Evolutionary conservation across 2,329 filamentous ascomycete species (phyloP), one percentile per base, ranked within the genome.

Genomic region (Curvularia spicifera): DNA sequence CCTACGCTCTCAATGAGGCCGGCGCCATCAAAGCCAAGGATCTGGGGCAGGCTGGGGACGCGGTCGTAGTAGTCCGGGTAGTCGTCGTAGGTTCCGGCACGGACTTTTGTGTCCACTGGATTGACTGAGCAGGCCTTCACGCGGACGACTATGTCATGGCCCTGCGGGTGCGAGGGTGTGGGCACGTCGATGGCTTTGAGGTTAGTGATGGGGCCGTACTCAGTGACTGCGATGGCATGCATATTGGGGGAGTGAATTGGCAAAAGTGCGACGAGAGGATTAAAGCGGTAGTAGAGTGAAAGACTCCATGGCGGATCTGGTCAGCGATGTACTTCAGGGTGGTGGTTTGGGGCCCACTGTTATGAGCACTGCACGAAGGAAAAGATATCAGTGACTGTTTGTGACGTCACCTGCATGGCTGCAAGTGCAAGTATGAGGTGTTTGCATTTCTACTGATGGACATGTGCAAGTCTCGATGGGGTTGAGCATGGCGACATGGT

Each of bases 1-100:
- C 55, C 55, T 1, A 57, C 37, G 24, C 55, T 57, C 20, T 53
- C 50, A 5, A 57, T 43, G 6, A 31, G 9, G 22, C 55, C 55
- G 4, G 55, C 55, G 28, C 50, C 50, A n/a, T 57, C 55, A 15
- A 57, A 57, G 22, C 55, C 55, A 12, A 57, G 55, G 9, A 57
- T 57, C 40, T 57, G 54, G 8, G 55, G 55, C 6, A 53, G 55
- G 1, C 26, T 37, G 10, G 55, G 55, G 18, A 28, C 47, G 3
- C 55, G 55, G 10, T 47, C 37, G 9, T 53, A 57, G 37, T 57
- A 57, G 50, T 57, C 55, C 29, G 55, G 55, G 24, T 57, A 57
- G 29, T 57, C 55, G n/a, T 57, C 55, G 29, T 57, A 57, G 20
- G 22, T 44, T 6, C 55, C 55, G 26, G 55, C 55, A 33, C 55